phyloP scores from a whole-genome alignment of 805 yeast genomes.

The Spathaspora gorwiae region DNA sequence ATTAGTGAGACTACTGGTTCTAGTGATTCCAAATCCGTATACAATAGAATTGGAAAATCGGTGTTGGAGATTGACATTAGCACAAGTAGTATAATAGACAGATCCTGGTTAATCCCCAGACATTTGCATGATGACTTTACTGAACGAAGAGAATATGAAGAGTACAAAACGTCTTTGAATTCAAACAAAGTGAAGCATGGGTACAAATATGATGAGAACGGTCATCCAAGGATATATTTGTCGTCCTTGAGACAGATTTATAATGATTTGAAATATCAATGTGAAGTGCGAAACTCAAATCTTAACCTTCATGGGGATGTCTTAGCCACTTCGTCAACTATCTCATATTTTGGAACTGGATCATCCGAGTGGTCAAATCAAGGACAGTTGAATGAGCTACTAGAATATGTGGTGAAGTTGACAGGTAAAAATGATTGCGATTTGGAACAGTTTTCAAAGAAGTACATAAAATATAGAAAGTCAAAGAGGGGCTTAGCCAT shows the following conservation, averaged over 20 bases:
- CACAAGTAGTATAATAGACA: conserved; percentile 58
- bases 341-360: conserved; percentile 17
- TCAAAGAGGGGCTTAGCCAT: not conserved
- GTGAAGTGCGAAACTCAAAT: conserved; percentile 21
- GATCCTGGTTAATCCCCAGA: conserved; percentile 40
- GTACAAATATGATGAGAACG: conserved; percentile 7
- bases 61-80: conserved; percentile 68
- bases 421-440: conserved; percentile 9
- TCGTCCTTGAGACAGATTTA: conserved; percentile 53
- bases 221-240: conserved; percentile 24
- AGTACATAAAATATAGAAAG: not conserved
- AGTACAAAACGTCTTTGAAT: conserved; percentile 1
- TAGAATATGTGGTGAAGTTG: conserved; percentile 24
- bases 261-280: conserved; percentile 52
- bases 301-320: conserved; percentile 3
- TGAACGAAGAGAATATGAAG: conserved; percentile 23
- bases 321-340: conserved; percentile 6
- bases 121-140: conserved; percentile 49
- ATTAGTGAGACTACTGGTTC: conserved; percentile 7
- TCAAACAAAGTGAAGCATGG: conserved; percentile 5
- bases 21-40: conserved; percentile 7
- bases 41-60: conserved; percentile 56
- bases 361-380: conserved; percentile 28
- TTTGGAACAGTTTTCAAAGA: conserved; percentile 5
- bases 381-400: conserved; percentile 22